Percentiles rank a stretch among this genome's conserved stretches.
Evolutionary conservation across 2,329 filamentous ascomycete species (phyloP).

Genomic region (Zasmidium citrigriseum): DNA sequence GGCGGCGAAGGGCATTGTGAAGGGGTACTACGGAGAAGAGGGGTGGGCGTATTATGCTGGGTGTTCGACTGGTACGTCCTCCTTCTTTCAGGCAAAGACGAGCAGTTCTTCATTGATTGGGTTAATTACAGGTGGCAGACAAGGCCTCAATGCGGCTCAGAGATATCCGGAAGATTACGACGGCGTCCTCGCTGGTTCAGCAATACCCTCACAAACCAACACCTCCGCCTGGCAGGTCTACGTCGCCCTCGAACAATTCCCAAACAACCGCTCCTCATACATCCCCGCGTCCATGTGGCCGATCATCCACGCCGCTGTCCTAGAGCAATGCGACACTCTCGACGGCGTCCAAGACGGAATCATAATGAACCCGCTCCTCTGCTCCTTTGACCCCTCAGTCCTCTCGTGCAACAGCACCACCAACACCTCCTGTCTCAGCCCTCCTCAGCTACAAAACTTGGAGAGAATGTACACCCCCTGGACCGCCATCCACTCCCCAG

Average conservation of each 20-base stretch:
- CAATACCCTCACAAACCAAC: slow-evolving; percentile 5
- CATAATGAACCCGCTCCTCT: slow-evolving; percentile 3
- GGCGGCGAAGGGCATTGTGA: slow-evolving; percentile 37
- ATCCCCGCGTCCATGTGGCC: slow-evolving; percentile 7
- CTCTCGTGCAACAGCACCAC: slow-evolving; percentile 37
- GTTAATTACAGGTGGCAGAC: slow-evolving; percentile 33
- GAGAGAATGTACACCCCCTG: slow-evolving; percentile 8
- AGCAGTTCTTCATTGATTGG: too few species aligned
- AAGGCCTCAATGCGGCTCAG: slow-evolving; percentile 44
- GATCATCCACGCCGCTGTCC: slow-evolving; percentile 2
- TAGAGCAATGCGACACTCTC: slow-evolving; percentile 1
- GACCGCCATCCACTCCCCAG: slow-evolving; percentile 7
- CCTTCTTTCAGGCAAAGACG: too few species aligned
- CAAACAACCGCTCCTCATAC: background rate
- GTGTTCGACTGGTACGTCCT: slow-evolving; percentile 33
- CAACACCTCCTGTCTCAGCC: slow-evolving; percentile 18
- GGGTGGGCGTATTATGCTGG: slow-evolving; percentile 41
- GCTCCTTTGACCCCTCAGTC: background rate
- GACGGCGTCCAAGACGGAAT: slow-evolving; percentile 4
- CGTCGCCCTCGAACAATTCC: slow-evolving; percentile 10
- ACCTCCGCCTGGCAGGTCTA: slow-evolving; percentile 11
- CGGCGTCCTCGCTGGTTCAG: slow-evolving; percentile 52
- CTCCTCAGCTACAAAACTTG: slow-evolving; percentile 5
- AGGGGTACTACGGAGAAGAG: slow-evolving; percentile 35
- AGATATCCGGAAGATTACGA: slow-evolving; percentile 57